These are phyloP conservation scores for Neofusicoccum sp. DNA, from an alignment of 2,329 filamentous ascomycete species.

Conservation along the genomic window DNA sequence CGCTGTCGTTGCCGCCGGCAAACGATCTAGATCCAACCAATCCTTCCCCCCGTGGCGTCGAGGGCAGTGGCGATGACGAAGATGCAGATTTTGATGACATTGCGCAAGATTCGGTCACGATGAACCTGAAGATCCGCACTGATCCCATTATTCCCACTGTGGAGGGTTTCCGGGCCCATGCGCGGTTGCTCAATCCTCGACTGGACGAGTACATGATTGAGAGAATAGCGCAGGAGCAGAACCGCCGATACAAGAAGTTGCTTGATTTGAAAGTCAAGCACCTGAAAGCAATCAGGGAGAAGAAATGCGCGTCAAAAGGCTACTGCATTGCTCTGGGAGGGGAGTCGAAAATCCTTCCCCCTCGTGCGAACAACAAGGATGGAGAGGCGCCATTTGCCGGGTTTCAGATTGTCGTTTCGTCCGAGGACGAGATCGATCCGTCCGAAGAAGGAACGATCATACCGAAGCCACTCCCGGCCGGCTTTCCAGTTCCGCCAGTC, in stretches of 20 bases:
- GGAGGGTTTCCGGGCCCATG: constrained; percentile 73
- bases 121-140: constrained; percentile 61
- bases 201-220: constrained; percentile 70
- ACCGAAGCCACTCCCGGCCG: constrained; percentile 64
- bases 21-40: constrained; percentile 35
- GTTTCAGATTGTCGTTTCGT: constrained; percentile 54
- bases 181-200: constrained; percentile 70
- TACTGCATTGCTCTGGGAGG: constrained; percentile 69
- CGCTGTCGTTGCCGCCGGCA: constrained; percentile 53
- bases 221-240: constrained; percentile 78
- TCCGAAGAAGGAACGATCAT: constrained; percentile 65
- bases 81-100: constrained; percentile 36
- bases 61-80: constrained; percentile 34
- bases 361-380: constrained; percentile 53
- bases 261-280: constrained; percentile 71
- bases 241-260: constrained; percentile 74
- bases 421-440: constrained; percentile 64
- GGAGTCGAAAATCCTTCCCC: constrained; percentile 60
- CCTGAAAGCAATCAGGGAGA: constrained; percentile 55
- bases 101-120: constrained; percentile 55
- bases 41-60: background rate
- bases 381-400: constrained; percentile 56
- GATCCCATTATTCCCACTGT: constrained; percentile 70
- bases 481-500: constrained; percentile 80
- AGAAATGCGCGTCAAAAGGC: constrained; percentile 59